Evolutionary conservation across 2,329 filamentous ascomycete species (phyloP).

Genomic region (Akanthomyces dipterigenus): DNA sequence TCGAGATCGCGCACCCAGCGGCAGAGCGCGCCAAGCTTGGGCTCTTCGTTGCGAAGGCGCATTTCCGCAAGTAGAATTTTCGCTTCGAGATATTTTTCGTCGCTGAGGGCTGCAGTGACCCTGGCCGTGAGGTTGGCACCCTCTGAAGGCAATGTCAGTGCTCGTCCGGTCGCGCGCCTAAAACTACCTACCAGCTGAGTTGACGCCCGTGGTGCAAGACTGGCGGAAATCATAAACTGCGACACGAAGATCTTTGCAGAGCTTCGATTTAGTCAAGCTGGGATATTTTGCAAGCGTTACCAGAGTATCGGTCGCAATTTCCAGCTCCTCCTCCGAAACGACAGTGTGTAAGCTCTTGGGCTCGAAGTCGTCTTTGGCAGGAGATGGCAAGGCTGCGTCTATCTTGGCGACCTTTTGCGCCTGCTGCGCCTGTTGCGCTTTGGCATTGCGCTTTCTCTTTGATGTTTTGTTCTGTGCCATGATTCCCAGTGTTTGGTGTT

Average conservation of each 20-base stretch:
- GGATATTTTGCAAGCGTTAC: constrained; percentile 52
- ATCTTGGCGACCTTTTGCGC: constrained; percentile 35
- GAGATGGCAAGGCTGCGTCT: constrained; percentile 30
- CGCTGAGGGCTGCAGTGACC: constrained; percentile 58
- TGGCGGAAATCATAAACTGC: constrained; percentile 65
- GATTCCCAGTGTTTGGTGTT: constrained; percentile 6
- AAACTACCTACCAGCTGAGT: constrained; percentile 39
- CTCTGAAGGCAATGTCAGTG: constrained; percentile 24
- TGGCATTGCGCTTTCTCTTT: constrained; percentile 38
- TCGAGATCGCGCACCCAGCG: constrained; percentile 68
- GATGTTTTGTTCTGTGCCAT: constrained; percentile 40
- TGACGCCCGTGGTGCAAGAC: constrained; percentile 60
- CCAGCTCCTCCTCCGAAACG: constrained; percentile 58
- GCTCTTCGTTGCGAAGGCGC: constrained; percentile 57
- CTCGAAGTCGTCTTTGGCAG: constrained; percentile 30
- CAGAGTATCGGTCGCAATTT: constrained; percentile 60
- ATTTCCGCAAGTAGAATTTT: constrained; percentile 62
- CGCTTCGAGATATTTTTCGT: constrained; percentile 60
- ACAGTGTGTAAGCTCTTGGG: constrained; percentile 46
- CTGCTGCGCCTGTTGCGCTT: constrained; percentile 23
- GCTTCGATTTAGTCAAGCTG: constrained; percentile 58
- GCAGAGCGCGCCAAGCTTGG: constrained; percentile 62
- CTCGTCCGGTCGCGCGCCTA: background rate
- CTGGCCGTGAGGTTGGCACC: constrained; percentile 59
- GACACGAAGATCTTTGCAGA: constrained; percentile 58